A percentile compares a stretch with the other conserved stretches of the same genome.
Evolutionary conservation across 2,329 filamentous ascomycete species (phyloP).

Genomic region (Didymella sp.): DNA sequence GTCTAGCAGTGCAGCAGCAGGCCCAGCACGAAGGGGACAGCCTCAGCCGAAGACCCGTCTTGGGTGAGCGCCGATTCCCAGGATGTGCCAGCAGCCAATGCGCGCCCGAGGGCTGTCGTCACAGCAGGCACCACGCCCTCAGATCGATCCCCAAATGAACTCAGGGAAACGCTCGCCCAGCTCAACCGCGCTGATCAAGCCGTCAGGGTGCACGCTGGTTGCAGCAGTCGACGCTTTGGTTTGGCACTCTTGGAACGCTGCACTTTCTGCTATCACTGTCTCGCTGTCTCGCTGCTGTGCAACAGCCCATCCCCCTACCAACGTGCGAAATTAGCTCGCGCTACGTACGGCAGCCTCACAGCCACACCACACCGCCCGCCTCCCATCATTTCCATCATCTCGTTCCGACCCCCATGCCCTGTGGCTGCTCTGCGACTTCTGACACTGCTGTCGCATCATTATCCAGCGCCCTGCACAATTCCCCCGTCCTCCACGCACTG

Average conservation of each 20-base stretch:
- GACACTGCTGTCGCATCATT: slow-evolving; percentile 6
- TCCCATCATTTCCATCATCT: slow-evolving; percentile 9
- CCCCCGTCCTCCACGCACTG: no score
- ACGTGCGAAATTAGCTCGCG: slow-evolving; percentile 16
- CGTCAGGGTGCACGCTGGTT: background rate
- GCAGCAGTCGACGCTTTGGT: background rate
- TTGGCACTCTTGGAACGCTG: background rate
- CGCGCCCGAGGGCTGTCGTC: slow-evolving; percentile 7
- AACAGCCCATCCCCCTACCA: slow-evolving; percentile 11
- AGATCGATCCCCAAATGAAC: background rate
- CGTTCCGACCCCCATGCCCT: background rate
- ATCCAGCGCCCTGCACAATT: no score
- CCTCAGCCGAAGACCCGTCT: slow-evolving; percentile 3
- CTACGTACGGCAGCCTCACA: slow-evolving; percentile 14
- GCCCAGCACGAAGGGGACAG: slow-evolving; percentile 1
- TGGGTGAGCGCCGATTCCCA: slow-evolving; percentile 15
- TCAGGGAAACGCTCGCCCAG: background rate
- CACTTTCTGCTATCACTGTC: background rate
- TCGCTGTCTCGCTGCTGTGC: slow-evolving; percentile 3
- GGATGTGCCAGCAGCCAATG: slow-evolving; percentile 8
- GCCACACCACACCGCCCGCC: slow-evolving; percentile 17
- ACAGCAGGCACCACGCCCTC: slow-evolving; percentile 5
- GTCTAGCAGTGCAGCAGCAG: background rate
- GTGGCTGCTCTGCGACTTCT: slow-evolving; percentile 10
- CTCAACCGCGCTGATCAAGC: background rate